A percentile compares a stretch with the other conserved stretches of the same genome.
These are phyloP conservation scores for Staphylotrichum tortipilum DNA, from an alignment of 495 filamentous ascomycete genomes.

Conservation along the genomic window DNA sequence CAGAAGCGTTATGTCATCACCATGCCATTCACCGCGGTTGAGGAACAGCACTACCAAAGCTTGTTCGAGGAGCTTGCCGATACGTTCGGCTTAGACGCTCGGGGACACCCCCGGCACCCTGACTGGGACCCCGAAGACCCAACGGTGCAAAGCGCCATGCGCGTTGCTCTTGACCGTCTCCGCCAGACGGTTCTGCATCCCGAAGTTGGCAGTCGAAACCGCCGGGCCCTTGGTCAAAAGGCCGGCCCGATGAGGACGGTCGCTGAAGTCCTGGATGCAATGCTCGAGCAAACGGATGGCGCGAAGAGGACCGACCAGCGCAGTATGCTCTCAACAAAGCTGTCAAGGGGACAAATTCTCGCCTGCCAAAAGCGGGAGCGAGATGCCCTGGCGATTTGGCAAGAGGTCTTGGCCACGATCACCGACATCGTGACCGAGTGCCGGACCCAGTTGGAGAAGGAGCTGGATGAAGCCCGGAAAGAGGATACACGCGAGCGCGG, in stretches of 20 bases:
- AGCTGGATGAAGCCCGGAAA: conserved; percentile 37
- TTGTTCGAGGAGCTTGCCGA: conserved; percentile 65
- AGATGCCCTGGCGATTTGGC: conserved; percentile 62
- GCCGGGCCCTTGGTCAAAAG: conserved; percentile 54
- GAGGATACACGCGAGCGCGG: conserved; percentile 13
- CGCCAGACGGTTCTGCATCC: conserved; percentile 85
- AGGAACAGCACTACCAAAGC: conserved; percentile 76
- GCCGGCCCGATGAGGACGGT: conserved; percentile 67
- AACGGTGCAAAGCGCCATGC: conserved; percentile 53
- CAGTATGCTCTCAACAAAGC: conserved; percentile 46
- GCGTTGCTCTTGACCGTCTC: conserved; percentile 43
- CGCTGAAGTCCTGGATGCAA: conserved; percentile 71
- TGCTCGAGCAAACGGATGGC: conserved; percentile 75
- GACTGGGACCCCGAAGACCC: conserved; percentile 57
- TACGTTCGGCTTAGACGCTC: conserved; percentile 52
- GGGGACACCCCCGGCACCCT: conserved; percentile 51
- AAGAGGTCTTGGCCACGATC: conserved; percentile 47
- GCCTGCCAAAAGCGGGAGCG: conserved; percentile 47
- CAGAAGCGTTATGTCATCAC: conserved; percentile 84
- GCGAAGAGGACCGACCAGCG: conserved; percentile 59
- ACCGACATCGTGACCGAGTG: conserved; percentile 53
- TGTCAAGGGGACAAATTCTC: conserved; percentile 64
- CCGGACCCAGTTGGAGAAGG: conserved; percentile 48
- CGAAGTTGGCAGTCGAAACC: conserved; percentile 59
- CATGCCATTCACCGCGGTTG: conserved; percentile 76